Evolutionary conservation across 169 alveolate genomes (phyloP), one percentile per base, ranked within the genome.

Genomic region (Cryptosporidium sp.): DNA sequence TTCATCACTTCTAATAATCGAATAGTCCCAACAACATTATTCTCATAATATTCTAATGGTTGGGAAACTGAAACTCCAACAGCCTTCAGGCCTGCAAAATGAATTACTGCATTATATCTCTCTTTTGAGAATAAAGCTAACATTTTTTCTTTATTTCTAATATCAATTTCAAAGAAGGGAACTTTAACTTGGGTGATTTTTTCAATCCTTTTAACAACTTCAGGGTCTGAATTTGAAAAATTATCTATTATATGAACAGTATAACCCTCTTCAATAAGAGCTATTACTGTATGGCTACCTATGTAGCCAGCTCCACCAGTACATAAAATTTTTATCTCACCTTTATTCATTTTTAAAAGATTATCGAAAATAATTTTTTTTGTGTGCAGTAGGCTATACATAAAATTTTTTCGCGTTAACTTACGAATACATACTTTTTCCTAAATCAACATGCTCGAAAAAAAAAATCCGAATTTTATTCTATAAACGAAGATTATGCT

Each of bases 241-340:
- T 96, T 96, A 91, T 97, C 99, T 80, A 96, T 69, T 55, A 96
- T 85, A 26, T 94, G 92, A 58, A 97, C 94, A 41, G 86, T 86
- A 85, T 87, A 85, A 45, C 94, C 97, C 14, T 71, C 86, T 70
- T 94, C 94, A 39, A 93, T 61, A 21, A 97, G 95, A 84, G 96
- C 97, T 26, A 97, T 94, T 71, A 95, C 97, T 23, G 98, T 96
- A 85, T 97, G 98, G 43, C 97, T 93, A 84, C 99, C 99, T 68
- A 97, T 97, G 91, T 96, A 97, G 45, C 99, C 99, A 21, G 94
- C 91, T 9, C 98, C 99, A 52, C 99, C 99, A 8, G 98, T 96
- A 71, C 97, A 94, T 29, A 96, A 58, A 33, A 91, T 62, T 58
- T 71, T 85, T 71, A 55, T 58, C 29, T 74, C 65, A 23, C 50